phyloP scores from a whole-genome alignment of 2,329 filamentous ascomycete genomes.

The Aureobasidium leucospermi region DNA sequence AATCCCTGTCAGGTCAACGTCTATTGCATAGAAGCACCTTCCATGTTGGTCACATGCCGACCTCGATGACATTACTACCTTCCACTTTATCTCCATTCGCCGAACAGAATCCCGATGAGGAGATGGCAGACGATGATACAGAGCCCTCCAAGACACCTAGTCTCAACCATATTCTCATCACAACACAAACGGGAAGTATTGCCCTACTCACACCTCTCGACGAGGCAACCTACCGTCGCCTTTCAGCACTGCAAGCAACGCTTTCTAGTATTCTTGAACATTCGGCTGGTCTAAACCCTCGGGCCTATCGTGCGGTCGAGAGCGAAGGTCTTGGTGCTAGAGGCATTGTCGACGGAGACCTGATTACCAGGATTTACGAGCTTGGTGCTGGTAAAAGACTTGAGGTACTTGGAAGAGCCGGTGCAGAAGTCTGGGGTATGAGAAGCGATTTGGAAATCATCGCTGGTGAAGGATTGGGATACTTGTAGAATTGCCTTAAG shows the following conservation, averaged over 20 bases:
- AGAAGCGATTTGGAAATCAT: conserved; percentile 62
- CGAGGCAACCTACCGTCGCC: conserved; percentile 74
- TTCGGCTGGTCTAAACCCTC: conserved; percentile 73
- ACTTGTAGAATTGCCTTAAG: conserved; percentile 30
- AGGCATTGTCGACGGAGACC: conserved; percentile 68
- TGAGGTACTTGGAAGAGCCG: conserved; percentile 69
- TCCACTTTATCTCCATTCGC: conserved; percentile 47
- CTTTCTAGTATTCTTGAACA: conserved; percentile 69
- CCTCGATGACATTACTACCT: conserved; percentile 68
- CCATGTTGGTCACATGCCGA: conserved; percentile 72
- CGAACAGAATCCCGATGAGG: conserved; percentile 25
- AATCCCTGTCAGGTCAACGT: conserved; percentile 81
- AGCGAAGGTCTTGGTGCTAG: conserved; percentile 45
- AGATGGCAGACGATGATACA: conserved; percentile 17
- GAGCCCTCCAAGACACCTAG: conserved; percentile 22
- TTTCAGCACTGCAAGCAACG: conserved; percentile 74
- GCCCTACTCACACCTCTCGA: conserved; percentile 69
- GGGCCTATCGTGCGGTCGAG: conserved; percentile 60
- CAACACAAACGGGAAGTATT: conserved; percentile 69
- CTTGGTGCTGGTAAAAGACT: conserved; percentile 61
- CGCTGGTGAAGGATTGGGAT: conserved; percentile 56
- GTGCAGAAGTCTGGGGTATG: conserved; percentile 59
- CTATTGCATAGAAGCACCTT: conserved; percentile 85
- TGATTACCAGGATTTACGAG: conserved; percentile 69
- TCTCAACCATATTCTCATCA: conserved; percentile 55